Percentiles rank a stretch among this genome's conserved stretches.
Conservation (phyloP, 2,329 filamentous ascomycete genomes). For the Metarhizium humberi region DNA sequence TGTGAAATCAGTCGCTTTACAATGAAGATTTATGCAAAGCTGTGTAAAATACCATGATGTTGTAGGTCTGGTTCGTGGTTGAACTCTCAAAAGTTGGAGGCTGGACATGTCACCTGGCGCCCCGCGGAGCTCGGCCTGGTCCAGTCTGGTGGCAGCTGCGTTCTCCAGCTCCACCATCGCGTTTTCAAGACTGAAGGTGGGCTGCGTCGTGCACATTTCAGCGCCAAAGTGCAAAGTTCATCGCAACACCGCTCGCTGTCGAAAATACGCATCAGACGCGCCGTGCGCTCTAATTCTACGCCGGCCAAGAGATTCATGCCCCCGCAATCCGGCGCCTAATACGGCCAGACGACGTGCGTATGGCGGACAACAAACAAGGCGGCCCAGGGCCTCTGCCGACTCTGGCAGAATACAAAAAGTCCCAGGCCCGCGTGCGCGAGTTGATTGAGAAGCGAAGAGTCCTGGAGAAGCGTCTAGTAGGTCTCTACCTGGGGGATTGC, state of each 20-base stretch:
- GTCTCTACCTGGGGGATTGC: slow-evolving; percentile 4
- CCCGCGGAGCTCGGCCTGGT: too few relatives aligned
- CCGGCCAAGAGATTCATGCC: not conserved
- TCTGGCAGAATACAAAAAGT: slow-evolving; percentile 40
- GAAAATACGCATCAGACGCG: not conserved
- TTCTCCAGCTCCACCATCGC: too few relatives aligned
- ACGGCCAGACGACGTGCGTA: slow-evolving; percentile 9
- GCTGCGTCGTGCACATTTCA: too few relatives aligned
- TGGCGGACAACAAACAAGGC: slow-evolving; percentile 25
- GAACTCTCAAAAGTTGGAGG: too few relatives aligned
- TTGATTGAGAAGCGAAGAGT: slow-evolving; percentile 34
- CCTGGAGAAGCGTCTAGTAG: slow-evolving; percentile 28
- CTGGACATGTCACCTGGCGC: too few relatives aligned
- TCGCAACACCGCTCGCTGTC: not conserved
- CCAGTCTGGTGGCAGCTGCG: too few relatives aligned
- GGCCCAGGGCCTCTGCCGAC: slow-evolving; percentile 21
- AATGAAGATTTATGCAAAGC: too few relatives aligned
- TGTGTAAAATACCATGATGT: too few relatives aligned
- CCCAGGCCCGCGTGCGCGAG: slow-evolving; percentile 37
- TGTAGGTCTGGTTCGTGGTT: too few relatives aligned
- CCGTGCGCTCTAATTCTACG: not conserved
- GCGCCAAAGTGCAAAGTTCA: not conserved
- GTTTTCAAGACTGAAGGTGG: too few relatives aligned
- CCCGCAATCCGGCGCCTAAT: not conserved
- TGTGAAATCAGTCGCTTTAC: too few relatives aligned